Percentiles rank a stretch among this genome's conserved stretches.
phyloP scores from a whole-genome alignment of 2,329 filamentous ascomycete species.

The Venturia asperata region DNA sequence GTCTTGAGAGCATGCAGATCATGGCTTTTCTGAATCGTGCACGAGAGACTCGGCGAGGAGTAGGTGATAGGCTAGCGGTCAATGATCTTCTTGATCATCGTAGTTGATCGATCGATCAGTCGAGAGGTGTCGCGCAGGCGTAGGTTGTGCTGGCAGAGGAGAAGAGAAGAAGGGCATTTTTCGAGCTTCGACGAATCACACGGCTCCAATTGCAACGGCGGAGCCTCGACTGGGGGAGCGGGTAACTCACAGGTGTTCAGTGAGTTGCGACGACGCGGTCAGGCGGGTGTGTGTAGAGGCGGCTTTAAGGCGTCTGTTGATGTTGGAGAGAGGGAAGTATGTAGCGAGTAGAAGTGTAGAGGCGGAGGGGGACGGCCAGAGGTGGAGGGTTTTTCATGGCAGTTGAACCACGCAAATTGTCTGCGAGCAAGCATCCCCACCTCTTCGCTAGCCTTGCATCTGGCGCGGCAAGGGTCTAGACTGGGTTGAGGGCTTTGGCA shows the following conservation, averaged over 20 bases:
- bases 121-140: background rate
- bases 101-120: constrained; percentile 5
- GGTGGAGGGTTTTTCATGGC: constrained; percentile 1
- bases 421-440: background rate
- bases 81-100: background rate
- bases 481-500: background rate
- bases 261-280: background rate
- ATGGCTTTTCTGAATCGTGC: background rate
- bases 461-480: background rate
- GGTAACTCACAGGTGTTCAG: background rate
- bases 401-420: constrained; percentile 1
- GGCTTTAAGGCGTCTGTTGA: background rate
- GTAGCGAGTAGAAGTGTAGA: background rate
- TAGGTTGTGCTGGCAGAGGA: background rate
- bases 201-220: constrained; percentile 1
- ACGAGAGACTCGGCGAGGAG: background rate
- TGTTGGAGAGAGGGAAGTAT: background rate
- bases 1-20: background rate
- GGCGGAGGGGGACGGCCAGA: background rate
- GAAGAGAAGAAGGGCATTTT: background rate
- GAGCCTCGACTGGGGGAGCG: background rate
- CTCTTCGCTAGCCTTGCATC: constrained; percentile 8
- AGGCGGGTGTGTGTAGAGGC: background rate
- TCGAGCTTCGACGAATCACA: constrained; percentile 13
- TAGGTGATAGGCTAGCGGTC: background rate